Base-by-base conservation (phyloP, 2,329 filamentous ascomycete species). In the Aspergillus fijiensis region DNA sequence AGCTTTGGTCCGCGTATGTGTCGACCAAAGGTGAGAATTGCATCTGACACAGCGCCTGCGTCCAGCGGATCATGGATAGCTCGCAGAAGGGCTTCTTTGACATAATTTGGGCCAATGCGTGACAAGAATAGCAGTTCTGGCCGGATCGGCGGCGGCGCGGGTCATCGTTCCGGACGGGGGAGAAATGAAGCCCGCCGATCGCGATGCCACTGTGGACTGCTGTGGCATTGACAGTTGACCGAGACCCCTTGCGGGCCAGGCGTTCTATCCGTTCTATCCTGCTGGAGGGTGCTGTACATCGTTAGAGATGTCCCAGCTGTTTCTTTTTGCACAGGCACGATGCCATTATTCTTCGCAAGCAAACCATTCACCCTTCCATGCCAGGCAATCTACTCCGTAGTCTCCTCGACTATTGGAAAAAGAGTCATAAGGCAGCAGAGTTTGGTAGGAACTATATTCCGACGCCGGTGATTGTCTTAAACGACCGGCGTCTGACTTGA, bases 61-160 rank as follows among this genome's bases (percentile, higher is more conserved):
- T 50, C 23, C 11, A 27, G 12, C 16, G 49, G 19, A 21, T 21
- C 19, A 21, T 21, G 19, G 19, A 14, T 12, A 29, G 48, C 48
- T 49, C 48, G n/a, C 9, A 9, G 27, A 29, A 45, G 25, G 27
- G n/a, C 14, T 7, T 23, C 27, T 23, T n/a, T 49, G 48, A 27
- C 48, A 27, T 51, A 19, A 25, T 19, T 33, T 51, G 16, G n/a
- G 31, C 49, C 16, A 51, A 51, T 23, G 31, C 9, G 12, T 39
- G 51, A 52, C 51, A 52, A 42, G 33, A 52, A 52, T 52, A 53
- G 51, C 51, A 53, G n/a, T 7, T n/a, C n/a, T 23, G 49, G 21
- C 21, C 23, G 33, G 51, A 53, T 53, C 51, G 51, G 42, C 51
- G 35, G 42, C 51, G 42, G 9, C 27, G 35, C 35, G 51, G 51